These are phyloP conservation scores for Borovskyia barvae DNA, from an alignment of 208 protist genomes.

Conservation along the genomic window DNA sequence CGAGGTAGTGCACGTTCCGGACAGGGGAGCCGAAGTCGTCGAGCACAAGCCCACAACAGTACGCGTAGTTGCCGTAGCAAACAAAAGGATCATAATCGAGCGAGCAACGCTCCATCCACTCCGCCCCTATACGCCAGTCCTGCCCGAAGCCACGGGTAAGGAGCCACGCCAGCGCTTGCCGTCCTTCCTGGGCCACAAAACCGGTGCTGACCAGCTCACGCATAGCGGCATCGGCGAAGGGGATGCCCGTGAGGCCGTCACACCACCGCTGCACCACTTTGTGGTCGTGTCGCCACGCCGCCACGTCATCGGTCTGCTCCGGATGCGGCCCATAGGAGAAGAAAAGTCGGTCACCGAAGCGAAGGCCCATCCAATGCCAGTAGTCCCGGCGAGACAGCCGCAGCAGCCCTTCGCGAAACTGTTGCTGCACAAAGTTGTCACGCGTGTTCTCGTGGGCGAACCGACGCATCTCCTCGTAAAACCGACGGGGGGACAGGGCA, in stretches of 20 bases:
- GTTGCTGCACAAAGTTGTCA: constrained; percentile 76
- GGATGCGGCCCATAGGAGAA: constrained; percentile 81
- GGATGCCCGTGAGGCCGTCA: constrained; percentile 78
- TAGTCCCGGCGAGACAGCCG: constrained; percentile 84
- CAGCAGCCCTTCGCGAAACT: constrained; percentile 79
- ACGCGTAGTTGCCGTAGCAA: constrained; percentile 86
- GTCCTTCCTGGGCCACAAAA: constrained; percentile 71
- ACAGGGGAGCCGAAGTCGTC: constrained; percentile 87
- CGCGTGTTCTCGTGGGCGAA: constrained; percentile 48
- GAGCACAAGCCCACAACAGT: constrained; percentile 66
- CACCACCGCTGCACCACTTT: constrained; percentile 88
- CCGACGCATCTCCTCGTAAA: constrained; percentile 75
- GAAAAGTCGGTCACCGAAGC: constrained; percentile 80
- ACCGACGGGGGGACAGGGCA: constrained; percentile 64
- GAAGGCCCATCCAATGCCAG: constrained; percentile 89
- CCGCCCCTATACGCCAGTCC: constrained; percentile 86
- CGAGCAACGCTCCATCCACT: constrained; percentile 89
- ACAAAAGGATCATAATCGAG: constrained; percentile 89
- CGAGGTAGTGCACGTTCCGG: constrained; percentile 73
- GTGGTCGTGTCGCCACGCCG: constrained; percentile 73
- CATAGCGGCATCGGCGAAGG: constrained; percentile 88
- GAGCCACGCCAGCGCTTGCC: constrained; percentile 82
- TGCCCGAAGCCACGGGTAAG: constrained; percentile 81
- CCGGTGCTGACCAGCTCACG: constrained; percentile 78
- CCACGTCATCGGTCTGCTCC: constrained; percentile 67